Base-by-base conservation (phyloP, 2,329 filamentous ascomycete species). In the Venturia carpophila region DNA sequence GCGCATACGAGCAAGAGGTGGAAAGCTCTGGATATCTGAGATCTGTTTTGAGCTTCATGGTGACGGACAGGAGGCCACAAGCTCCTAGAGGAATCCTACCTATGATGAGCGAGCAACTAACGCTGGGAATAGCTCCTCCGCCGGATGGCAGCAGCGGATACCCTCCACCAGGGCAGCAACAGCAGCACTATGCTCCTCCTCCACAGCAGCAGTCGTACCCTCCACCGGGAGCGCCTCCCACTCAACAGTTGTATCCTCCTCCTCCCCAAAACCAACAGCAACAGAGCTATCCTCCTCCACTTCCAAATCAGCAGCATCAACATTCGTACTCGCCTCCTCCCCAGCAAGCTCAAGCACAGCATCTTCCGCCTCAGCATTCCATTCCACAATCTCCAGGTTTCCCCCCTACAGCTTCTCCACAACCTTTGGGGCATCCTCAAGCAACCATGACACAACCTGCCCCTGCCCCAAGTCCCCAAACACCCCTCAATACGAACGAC, bases 251-350 rank as follows among this genome's bases (percentile, higher is more conserved):
- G 42, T 69, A 71, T 27, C 72, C 72, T 21, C 72, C 72, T 13
- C 72, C 71, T 3, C 43, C 43, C 42, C 24, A 34, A 13, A 41
- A 56, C 34, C 68, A 55, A n/a, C 67, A 67, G 27, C 60, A 65
- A 24, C 66, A 68, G 45, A 66, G 66, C 65, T 71, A 69, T 55
- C 67, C 68, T 43, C 68, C 68, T 47, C 68, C 68, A 19, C 62
- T 66, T 2, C 73, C 73, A 47, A 71, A 68, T 62, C 58, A 66
- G 24, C 66, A 69, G 15, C 67, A 66, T 41, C 70, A 71, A 62
- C 71, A 72, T 52, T 71, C 74, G 62, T 75, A 73, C 66, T 70
- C 71, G 19, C 71, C 71, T 15, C 75, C 76, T 17, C 71, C 73
- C 24, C 64, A 65, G 43, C 64, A 65, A 49, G 34, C 55, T 27